Evolutionary conservation across 2,329 filamentous ascomycete genomes (phyloP).

Genomic region (Scedosporium boydii): DNA sequence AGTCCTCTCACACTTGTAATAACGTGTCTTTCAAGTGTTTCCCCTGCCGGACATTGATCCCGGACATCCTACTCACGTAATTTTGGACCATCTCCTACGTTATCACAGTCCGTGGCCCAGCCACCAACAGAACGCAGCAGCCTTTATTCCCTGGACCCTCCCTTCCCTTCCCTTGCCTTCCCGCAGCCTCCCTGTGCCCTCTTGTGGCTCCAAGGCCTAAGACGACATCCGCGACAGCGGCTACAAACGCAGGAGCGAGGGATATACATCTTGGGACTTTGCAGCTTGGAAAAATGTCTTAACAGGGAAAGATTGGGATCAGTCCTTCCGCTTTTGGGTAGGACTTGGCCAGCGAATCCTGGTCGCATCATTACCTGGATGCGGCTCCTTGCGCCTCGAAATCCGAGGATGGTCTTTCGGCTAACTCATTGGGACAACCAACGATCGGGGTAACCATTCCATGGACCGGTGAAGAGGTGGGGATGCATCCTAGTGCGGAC

Average conservation of each 20-base stretch:
- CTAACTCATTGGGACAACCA: background rate
- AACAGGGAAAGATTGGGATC: background rate
- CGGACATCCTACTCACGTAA: background rate
- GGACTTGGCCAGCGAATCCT: background rate
- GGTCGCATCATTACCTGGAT: background rate
- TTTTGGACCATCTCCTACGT: background rate
- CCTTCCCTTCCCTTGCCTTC: no score
- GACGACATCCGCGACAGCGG: background rate
- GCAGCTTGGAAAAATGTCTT: background rate
- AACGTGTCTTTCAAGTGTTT: no score
- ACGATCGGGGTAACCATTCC: background rate
- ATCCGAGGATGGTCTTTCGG: background rate
- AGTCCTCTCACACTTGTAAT: no score
- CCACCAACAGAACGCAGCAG: background rate
- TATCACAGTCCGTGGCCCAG: background rate
- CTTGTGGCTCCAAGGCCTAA: background rate
- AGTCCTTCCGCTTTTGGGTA: background rate
- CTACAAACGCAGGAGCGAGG: background rate
- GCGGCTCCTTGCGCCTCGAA: background rate
- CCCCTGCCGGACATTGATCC: no score
- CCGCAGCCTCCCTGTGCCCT: no score
- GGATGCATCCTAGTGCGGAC: background rate
- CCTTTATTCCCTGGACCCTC: no score
- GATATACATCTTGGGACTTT: background rate
- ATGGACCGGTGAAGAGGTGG: background rate